phyloP scores from a whole-genome alignment of 2,329 filamentous ascomycete genomes.

The Trichoderma koningiopsis region DNA sequence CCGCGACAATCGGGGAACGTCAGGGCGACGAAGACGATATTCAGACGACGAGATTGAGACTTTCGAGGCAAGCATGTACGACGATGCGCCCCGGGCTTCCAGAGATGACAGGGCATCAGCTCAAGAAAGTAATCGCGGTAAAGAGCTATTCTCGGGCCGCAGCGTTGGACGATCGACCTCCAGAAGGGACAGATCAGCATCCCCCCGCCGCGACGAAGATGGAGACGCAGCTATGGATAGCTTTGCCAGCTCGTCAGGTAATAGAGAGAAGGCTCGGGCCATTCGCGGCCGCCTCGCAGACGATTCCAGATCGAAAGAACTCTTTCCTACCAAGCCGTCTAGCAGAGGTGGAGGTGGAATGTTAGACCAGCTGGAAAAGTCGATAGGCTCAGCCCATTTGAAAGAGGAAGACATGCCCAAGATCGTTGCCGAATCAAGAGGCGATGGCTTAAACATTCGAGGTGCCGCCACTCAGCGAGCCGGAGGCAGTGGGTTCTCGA shows the following conservation, averaged over 20 bases:
- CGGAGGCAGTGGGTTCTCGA: slow-evolving; percentile 54
- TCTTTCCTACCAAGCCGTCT: slow-evolving; percentile 42
- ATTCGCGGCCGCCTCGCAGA: slow-evolving; percentile 39
- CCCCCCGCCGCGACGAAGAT: slow-evolving; percentile 49
- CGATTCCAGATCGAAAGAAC: slow-evolving; percentile 41
- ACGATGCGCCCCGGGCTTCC: slow-evolving; percentile 58
- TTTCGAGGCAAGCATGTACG: slow-evolving; percentile 81
- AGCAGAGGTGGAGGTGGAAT: slow-evolving; percentile 35
- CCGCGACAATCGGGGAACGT: slow-evolving; percentile 34
- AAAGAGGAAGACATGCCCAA: slow-evolving; percentile 50
- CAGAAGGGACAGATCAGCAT: slow-evolving; percentile 50
- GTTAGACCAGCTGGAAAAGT: slow-evolving; percentile 44
- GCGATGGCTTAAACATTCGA: slow-evolving; percentile 59
- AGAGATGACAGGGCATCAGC: slow-evolving; percentile 36
- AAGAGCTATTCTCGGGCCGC: slow-evolving; percentile 64
- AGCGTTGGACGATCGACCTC: slow-evolving; percentile 36
- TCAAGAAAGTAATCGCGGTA: slow-evolving; percentile 48
- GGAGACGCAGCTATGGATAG: slow-evolving; percentile 45
- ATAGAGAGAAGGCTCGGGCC: slow-evolving; percentile 39
- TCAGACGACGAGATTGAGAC: slow-evolving; percentile 54
- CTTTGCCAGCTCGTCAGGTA: slow-evolving; percentile 37
- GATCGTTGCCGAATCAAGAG: slow-evolving; percentile 57
- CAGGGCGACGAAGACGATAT: slow-evolving; percentile 39
- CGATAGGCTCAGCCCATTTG: slow-evolving; percentile 43
- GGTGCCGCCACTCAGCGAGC: slow-evolving; percentile 55